phyloP scores from a whole-genome alignment of 1,139 yeast genomes.

The Taphrina communis region DNA sequence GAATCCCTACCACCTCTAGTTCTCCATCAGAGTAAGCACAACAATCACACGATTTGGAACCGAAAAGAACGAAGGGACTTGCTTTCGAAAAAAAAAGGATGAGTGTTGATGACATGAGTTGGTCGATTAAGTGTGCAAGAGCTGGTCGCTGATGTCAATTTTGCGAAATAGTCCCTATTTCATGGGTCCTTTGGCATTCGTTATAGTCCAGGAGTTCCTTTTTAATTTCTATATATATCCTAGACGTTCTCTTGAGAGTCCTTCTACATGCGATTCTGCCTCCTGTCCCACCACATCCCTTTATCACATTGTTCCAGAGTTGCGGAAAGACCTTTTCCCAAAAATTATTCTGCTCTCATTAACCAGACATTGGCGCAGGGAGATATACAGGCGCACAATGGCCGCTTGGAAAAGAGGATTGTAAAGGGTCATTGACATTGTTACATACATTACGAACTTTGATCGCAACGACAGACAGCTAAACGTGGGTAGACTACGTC shows the following conservation, averaged over 20 bases:
- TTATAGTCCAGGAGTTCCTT: not conserved
- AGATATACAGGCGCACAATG: too few relatives aligned
- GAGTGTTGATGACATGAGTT: too few relatives aligned
- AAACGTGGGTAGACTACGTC: not conserved
- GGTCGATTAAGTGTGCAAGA: not conserved
- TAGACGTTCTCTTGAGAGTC: not conserved
- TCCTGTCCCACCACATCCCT: too few relatives aligned
- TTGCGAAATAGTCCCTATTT: too few relatives aligned
- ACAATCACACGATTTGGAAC: too few relatives aligned
- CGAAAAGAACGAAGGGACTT: not conserved
- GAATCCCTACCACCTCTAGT: slow-evolving; percentile 64
- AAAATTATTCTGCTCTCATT: too few relatives aligned
- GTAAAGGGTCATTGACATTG: not conserved
- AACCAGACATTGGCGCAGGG: too few relatives aligned
- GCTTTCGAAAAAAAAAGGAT: not conserved
- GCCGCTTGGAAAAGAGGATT: too few relatives aligned
- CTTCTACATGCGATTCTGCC: not conserved
- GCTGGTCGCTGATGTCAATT: not conserved
- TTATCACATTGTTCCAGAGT: too few relatives aligned
- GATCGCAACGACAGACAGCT: not conserved
- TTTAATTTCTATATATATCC: slow-evolving; percentile 6
- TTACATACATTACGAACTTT: slow-evolving; percentile 13
- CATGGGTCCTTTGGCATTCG: too few relatives aligned
- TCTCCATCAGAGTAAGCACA: slow-evolving; percentile 2
- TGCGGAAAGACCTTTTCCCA: too few relatives aligned